A percentile compares a stretch with the other conserved stretches of the same genome.
Evolutionary conservation across 441 rosid genomes (phyloP).

Genomic region (Eutrema salsugineum): DNA sequence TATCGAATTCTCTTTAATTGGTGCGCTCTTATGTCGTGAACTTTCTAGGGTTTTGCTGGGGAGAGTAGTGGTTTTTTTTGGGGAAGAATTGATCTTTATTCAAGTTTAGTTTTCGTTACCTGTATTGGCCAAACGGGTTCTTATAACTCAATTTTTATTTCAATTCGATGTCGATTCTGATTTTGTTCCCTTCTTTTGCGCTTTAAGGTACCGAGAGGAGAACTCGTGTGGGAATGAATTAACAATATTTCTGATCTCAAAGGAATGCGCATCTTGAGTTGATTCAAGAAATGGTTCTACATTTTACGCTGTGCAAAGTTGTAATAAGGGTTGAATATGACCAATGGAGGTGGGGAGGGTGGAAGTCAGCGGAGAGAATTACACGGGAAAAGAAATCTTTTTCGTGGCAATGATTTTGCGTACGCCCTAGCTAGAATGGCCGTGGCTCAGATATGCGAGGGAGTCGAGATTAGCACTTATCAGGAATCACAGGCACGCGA

Average conservation of each 20-base stretch:
- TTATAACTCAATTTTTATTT: background rate
- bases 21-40: background rate
- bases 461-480: slow-evolving; percentile 56
- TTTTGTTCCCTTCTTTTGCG: background rate
- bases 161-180: slow-evolving; percentile 5
- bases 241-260: background rate
- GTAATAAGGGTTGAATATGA: slow-evolving; percentile 85
- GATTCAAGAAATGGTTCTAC: slow-evolving; percentile 36
- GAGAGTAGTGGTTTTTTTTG: background rate
- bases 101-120: background rate
- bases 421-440: slow-evolving; percentile 65
- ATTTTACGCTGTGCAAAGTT: slow-evolving; percentile 44
- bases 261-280: slow-evolving; percentile 24
- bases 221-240: background rate
- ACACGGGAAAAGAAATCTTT: slow-evolving; percentile 29
- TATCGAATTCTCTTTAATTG: background rate
- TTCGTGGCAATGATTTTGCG: slow-evolving; percentile 46
- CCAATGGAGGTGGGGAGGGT: slow-evolving; percentile 84
- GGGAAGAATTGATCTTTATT: slow-evolving; percentile 1
- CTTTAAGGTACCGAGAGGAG: slow-evolving; percentile 5
- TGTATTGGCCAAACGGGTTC: background rate
- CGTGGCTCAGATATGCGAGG: slow-evolving; percentile 75
- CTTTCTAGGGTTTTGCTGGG: slow-evolving; percentile 29
- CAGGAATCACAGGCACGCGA: slow-evolving; percentile 57
- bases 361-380: slow-evolving; percentile 46